A percentile compares a stretch with the other conserved stretches of the same genome.
These are phyloP conservation scores for Pelargonium nanum DNA, from an alignment of 345 rosid species.

Conservation along the genomic window DNA sequence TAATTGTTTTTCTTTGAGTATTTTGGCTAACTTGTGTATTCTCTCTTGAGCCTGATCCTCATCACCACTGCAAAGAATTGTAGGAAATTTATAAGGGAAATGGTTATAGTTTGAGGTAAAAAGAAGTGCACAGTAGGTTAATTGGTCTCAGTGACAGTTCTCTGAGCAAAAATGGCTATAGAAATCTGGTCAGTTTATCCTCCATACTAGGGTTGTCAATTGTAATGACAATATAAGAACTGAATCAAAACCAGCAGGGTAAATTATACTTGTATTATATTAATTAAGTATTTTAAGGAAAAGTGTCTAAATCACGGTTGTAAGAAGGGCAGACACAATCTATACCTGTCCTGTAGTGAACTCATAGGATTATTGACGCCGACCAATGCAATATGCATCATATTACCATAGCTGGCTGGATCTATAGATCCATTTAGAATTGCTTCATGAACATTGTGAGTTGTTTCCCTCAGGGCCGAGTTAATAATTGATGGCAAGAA, in stretches of 20 bases:
- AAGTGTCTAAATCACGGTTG: background rate
- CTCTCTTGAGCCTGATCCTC: conserved; percentile 99
- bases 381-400: conserved; percentile 92
- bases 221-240: background rate
- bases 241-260: background rate
- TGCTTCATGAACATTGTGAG: conserved; percentile 42
- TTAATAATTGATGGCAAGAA: conserved; percentile 56
- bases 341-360: conserved; percentile 94
- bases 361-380: conserved; percentile 99
- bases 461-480: conserved; percentile 74
- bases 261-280: background rate
- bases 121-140: background rate
- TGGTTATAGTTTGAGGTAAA: background rate
- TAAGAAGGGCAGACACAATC: conserved; percentile 6
- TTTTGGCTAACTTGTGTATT: conserved; percentile 79
- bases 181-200: too few species aligned
- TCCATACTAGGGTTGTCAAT: too few species aligned
- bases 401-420: conserved; percentile 58
- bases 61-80: conserved; percentile 67
- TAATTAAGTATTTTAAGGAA: too few species aligned
- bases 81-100: conserved; percentile 12
- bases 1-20: conserved; percentile 77
- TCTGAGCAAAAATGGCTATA: background rate
- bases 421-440: conserved; percentile 26
- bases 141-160: background rate